These are phyloP conservation scores for Collybia nuda DNA, from an alignment of 768 basidiomycete species.

Conservation along the genomic window DNA sequence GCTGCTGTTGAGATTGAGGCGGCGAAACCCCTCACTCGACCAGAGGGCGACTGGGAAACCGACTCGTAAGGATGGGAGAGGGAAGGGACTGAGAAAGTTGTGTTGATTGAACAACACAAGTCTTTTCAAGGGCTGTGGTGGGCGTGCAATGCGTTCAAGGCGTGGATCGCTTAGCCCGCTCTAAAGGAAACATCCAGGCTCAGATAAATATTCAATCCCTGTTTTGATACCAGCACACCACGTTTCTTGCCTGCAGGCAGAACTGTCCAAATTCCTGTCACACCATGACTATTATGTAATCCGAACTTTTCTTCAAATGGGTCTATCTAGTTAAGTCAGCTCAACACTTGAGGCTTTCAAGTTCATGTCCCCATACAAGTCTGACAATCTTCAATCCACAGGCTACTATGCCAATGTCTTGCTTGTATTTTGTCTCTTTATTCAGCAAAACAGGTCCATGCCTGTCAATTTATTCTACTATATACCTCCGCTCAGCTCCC, in stretches of 20 bases:
- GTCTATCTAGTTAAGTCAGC: no score
- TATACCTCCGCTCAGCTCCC: constrained; percentile 1
- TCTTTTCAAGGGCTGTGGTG: constrained; percentile 52
- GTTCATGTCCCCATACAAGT: constrained; percentile 2
- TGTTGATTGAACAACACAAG: constrained; percentile 43
- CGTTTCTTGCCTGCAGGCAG: constrained; percentile 82
- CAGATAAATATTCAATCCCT: constrained; percentile 46
- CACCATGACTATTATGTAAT: constrained; percentile 46
- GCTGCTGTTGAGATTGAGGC: constrained; percentile 28
- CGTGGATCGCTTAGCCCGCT: constrained; percentile 55
- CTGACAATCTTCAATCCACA: no score
- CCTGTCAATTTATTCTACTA: no score
- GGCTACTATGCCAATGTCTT: no score
- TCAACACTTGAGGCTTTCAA: no score
- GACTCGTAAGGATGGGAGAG: constrained; percentile 14
- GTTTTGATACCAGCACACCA: constrained; percentile 62
- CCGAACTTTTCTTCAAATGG: constrained; percentile 17
- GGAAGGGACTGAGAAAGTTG: constrained; percentile 36
- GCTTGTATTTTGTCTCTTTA: no score
- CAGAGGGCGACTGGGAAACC: constrained; percentile 31
- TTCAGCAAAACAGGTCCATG: no score
- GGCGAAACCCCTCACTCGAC: constrained; percentile 30
- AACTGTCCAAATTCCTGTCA: constrained; percentile 37
- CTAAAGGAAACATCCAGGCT: constrained; percentile 36
- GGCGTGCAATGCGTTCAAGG: constrained; percentile 45